These are phyloP conservation scores for Penicillium verrucosum DNA, from an alignment of 2,329 filamentous ascomycete species.

Conservation along the genomic window DNA sequence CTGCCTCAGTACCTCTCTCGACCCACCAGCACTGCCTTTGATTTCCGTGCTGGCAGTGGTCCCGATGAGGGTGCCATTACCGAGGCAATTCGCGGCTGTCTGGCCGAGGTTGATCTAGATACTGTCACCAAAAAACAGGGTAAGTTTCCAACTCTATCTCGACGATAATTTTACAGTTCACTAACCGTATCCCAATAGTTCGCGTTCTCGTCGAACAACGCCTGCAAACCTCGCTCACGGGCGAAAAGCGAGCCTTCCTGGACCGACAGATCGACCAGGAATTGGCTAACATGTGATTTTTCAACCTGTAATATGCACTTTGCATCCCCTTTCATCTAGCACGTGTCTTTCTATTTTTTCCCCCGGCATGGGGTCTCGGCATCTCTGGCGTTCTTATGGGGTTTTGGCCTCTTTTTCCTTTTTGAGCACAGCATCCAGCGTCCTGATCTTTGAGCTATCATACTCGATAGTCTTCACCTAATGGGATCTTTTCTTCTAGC, in stretches of 20 bases:
- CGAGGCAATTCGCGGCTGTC: slow-evolving; percentile 76
- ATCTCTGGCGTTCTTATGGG: slow-evolving; percentile 21
- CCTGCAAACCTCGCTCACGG: slow-evolving; percentile 80
- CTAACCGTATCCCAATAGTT: slow-evolving; percentile 44
- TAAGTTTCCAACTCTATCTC: slow-evolving; percentile 29
- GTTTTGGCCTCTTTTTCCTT: slow-evolving; percentile 2
- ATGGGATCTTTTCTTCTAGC: slow-evolving; percentile 2
- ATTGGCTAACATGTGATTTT: slow-evolving; percentile 78
- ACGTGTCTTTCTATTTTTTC: slow-evolving; percentile 2
- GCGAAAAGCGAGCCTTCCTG: slow-evolving; percentile 83
- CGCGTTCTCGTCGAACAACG: slow-evolving; percentile 88
- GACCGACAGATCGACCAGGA: slow-evolving; percentile 91
- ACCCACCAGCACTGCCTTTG: slow-evolving; percentile 53
- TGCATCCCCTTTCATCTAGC: slow-evolving; percentile 9
- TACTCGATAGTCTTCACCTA: slow-evolving; percentile 2
- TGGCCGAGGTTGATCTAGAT: slow-evolving; percentile 87
- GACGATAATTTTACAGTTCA: background rate
- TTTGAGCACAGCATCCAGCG: slow-evolving; percentile 10
- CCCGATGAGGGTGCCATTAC: slow-evolving; percentile 78
- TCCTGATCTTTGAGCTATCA: slow-evolving; percentile 1
- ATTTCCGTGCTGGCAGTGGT: slow-evolving; percentile 59
- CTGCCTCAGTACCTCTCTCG: slow-evolving; percentile 49
- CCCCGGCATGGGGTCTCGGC: slow-evolving; percentile 15
- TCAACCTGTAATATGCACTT: slow-evolving; percentile 20
- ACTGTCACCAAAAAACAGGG: slow-evolving; percentile 97